Conservation (phyloP, 106 monocot species). For the Allium sativum region DNA sequence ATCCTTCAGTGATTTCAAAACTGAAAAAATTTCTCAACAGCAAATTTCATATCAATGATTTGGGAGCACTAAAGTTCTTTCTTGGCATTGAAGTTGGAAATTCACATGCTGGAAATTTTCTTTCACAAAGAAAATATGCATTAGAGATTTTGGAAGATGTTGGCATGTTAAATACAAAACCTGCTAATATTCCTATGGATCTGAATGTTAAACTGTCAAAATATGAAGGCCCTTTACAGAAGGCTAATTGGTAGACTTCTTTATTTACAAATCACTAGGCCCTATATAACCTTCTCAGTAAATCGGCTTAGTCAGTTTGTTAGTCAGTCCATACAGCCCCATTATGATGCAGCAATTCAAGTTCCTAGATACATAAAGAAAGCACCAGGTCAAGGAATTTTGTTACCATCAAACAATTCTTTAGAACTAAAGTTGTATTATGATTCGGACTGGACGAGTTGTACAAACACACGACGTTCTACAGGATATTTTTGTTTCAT, state of each 20-base stretch:
- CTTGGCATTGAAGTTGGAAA: not conserved
- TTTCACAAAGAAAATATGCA: constrained; percentile 4
- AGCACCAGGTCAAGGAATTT: not conserved
- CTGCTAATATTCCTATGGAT: not conserved
- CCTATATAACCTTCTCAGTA: not conserved
- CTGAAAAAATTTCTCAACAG: not conserved
- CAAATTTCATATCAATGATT: constrained; percentile 1
- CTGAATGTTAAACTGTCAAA: not conserved
- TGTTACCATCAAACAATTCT: not conserved
- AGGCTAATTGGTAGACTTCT: not conserved
- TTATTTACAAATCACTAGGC: not conserved
- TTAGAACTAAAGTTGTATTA: not conserved
- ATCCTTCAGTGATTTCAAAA: not conserved
- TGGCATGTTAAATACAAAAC: not conserved
- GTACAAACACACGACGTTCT: not conserved
- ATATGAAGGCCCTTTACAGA: not conserved
- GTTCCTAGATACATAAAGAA: not conserved
- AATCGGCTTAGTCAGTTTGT: constrained; percentile 4
- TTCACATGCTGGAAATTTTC: not conserved
- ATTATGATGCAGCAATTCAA: not conserved
- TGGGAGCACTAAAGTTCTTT: not conserved
- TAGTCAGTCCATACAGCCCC: not conserved
- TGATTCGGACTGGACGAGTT: constrained; percentile 1
- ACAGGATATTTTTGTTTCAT: not conserved
- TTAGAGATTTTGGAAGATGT: constrained; percentile 4